These are phyloP conservation scores for Batrachochytrium dendrobatidis DNA, from an alignment of 371 early-diverging fungal species.

Conservation along the genomic window DNA sequence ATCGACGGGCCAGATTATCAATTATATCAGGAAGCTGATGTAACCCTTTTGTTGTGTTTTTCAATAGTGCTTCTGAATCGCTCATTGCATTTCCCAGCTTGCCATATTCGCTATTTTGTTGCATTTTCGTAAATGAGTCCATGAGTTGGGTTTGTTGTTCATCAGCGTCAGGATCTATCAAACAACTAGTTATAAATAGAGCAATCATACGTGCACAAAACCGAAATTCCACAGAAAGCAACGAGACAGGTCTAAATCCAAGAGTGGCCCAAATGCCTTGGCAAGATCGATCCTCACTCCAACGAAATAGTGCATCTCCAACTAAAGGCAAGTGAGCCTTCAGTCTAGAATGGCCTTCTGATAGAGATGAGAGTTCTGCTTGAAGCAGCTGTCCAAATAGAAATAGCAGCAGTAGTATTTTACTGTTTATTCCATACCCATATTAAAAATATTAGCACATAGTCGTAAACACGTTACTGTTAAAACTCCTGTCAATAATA, in stretches of 20 bases:
- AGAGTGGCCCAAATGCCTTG: slow-evolving; percentile 34
- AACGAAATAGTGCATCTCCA: slow-evolving; percentile 25
- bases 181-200: slow-evolving; percentile 24
- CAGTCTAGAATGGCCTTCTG: slow-evolving; percentile 25
- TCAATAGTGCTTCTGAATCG: too few relatives aligned
- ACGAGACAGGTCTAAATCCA: slow-evolving; percentile 23
- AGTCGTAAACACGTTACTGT: neutral
- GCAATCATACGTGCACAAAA: slow-evolving; percentile 19
- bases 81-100: too few relatives aligned
- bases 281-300: slow-evolving; percentile 28
- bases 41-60: too few relatives aligned
- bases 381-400: slow-evolving; percentile 23
- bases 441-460: neutral
- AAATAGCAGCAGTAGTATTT: slow-evolving; percentile 20
- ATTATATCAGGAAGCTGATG: too few relatives aligned
- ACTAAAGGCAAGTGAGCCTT: slow-evolving; percentile 21
- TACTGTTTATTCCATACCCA: slow-evolving; percentile 1
- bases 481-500: too few relatives aligned
- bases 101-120: neutral
- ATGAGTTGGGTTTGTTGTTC: neutral
- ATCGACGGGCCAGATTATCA: too few relatives aligned
- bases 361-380: slow-evolving; percentile 11
- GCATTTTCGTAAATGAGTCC: neutral
- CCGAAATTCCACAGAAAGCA: slow-evolving; percentile 22
- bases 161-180: slow-evolving; percentile 7